Evolutionary conservation across 225 moss, liverwort and hornwort species (phyloP).

Genomic region (Pseudoscleropodium purum): DNA sequence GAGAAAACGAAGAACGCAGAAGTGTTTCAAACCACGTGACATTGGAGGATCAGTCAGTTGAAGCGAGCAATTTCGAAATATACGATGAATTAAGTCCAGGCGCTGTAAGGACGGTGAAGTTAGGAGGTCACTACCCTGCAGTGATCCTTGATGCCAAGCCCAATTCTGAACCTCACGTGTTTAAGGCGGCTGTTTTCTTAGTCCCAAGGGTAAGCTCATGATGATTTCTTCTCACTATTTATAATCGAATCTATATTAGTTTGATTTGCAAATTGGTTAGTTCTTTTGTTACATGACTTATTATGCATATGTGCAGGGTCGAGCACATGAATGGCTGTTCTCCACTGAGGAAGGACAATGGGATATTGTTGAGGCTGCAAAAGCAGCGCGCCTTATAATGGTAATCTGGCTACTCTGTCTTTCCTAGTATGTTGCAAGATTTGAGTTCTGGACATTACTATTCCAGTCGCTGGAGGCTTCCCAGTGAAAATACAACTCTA

Average conservation of each 20-base stretch:
- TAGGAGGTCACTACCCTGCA: constrained; percentile 61
- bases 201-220: constrained; percentile 64
- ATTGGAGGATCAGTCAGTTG: constrained; percentile 4
- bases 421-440: not conserved
- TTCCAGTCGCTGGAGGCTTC: not conserved
- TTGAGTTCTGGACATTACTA: not conserved
- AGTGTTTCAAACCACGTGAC: not conserved
- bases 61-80: constrained; percentile 4
- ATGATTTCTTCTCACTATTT: not conserved
- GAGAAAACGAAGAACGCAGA: constrained; percentile 59
- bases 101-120: constrained; percentile 34
- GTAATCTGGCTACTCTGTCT: constrained; percentile 33
- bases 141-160: constrained; percentile 73
- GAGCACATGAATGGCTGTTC: constrained; percentile 93
- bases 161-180: constrained; percentile 34
- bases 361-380: constrained; percentile 76
- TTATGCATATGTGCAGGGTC: constrained; percentile 49
- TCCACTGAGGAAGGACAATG: constrained; percentile 89
- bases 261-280: not conserved
- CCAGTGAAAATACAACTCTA: not conserved
- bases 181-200: constrained; percentile 78
- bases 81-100: constrained; percentile 65
- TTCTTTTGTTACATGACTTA: not conserved
- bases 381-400: constrained; percentile 89
- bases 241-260: not conserved